These are phyloP conservation scores for Melaleuca quinquenervia DNA, from an alignment of 345 rosid species.

Conservation along the genomic window DNA sequence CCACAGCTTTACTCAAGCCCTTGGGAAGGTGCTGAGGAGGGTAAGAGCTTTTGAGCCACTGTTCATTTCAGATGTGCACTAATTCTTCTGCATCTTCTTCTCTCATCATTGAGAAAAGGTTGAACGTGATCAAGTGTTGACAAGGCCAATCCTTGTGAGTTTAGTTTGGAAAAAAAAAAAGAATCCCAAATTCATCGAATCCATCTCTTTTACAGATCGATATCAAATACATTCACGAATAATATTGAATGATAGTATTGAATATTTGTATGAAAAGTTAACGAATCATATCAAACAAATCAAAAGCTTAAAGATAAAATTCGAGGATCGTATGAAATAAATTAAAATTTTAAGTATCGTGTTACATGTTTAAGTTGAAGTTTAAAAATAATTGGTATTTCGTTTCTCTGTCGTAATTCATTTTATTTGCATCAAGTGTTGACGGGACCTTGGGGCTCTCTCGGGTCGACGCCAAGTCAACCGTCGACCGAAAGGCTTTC, in stretches of 20 bases:
- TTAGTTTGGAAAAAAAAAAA: background rate
- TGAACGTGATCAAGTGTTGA: background rate
- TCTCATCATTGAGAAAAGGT: background rate
- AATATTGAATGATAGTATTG: too few species aligned
- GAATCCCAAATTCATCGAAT: background rate
- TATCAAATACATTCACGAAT: too few species aligned
- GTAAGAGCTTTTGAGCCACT: background rate
- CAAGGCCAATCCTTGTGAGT: background rate
- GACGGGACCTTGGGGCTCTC: background rate
- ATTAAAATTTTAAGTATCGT: too few species aligned
- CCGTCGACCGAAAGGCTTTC: background rate
- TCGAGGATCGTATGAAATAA: too few species aligned
- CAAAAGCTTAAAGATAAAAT: too few species aligned
- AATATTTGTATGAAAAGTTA: too few species aligned
- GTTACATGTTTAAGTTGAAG: too few species aligned
- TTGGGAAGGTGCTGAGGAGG: background rate
- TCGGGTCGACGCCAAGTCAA: background rate
- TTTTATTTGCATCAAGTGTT: fast-evolving
- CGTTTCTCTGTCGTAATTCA: too few species aligned
- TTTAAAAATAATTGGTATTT: too few species aligned
- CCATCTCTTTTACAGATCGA: background rate
- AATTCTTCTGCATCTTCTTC: background rate
- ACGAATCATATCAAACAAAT: too few species aligned
- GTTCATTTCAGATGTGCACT: background rate
- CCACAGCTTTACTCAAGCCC: background rate